phyloP scores from a whole-genome alignment of 140 eudicot species.

The Senecio squalidus region DNA sequence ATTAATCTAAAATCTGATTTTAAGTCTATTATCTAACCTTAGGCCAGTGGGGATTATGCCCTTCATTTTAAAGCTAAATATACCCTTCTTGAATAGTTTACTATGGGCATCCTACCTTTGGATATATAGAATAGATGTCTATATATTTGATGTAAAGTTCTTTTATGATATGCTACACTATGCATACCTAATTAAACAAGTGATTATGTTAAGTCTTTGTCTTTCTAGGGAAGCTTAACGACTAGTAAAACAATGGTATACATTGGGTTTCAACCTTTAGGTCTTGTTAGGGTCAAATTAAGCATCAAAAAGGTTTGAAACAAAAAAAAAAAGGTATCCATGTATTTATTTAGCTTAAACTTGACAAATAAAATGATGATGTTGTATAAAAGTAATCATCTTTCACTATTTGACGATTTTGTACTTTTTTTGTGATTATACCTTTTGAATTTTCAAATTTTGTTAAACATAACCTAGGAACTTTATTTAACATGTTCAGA shows the following conservation, averaged over 20 bases:
- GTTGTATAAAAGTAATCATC: too few species aligned
- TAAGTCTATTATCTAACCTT: constrained; percentile 21
- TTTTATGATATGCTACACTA: constrained; percentile 12
- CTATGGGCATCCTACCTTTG: constrained; percentile 28
- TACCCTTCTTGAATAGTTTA: constrained; percentile 24
- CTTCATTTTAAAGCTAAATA: constrained; percentile 29
- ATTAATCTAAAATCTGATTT: constrained; percentile 11
- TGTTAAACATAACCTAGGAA: too few species aligned
- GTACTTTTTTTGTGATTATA: too few species aligned
- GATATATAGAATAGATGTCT: constrained; percentile 15
- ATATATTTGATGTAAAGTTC: constrained; percentile 27
- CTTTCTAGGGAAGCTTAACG: constrained; percentile 12
- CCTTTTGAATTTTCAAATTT: too few species aligned
- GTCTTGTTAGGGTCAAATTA: background rate
- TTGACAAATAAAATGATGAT: too few species aligned
- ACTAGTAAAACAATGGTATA: background rate
- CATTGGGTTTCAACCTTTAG: background rate
- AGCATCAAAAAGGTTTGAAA: background rate
- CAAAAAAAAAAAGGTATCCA: too few species aligned
- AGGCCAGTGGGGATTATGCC: constrained; percentile 42
- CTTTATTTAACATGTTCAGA: too few species aligned
- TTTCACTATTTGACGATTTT: too few species aligned
- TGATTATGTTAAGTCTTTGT: constrained; percentile 11
- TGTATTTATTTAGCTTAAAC: too few species aligned
- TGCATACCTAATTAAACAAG: background rate